Evolutionary conservation across 371 early-diverging fungal genomes (phyloP), one percentile per base, ranked within the genome.

Genomic region (Mucor ambiguus): DNA sequence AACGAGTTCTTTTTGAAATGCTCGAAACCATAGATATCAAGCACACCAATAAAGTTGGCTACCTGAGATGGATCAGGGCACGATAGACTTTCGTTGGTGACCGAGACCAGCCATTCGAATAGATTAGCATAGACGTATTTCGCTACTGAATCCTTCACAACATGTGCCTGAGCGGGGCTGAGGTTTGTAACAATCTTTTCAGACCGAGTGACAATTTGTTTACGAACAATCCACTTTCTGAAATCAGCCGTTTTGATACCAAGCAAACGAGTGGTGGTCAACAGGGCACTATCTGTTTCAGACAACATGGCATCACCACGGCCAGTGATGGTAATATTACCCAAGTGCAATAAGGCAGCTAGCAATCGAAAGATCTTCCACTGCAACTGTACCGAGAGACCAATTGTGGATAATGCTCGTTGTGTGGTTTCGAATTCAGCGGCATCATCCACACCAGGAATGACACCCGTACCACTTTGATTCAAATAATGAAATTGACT

Each of bases 1-100:
- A 99, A 99, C 7, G 96, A 95, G 80, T 99, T 99, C 82, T 90
- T 92, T 77, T 95, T 88, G 73, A 98, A 98, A 70, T 98, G 98
- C 81, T 95, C 95, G 82, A 96, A 95, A 62, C 99, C 96, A 77
- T 95, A 95, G 80, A 97, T 93, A 92, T 99, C 95, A 69, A 98
- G 85, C 4, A 98, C 96, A 76, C 97, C 98, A 68, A 97, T 97
- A 72, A 97, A 97, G 38, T 80, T 84, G 10, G 73, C 49, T 2
- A 77, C 76, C 5, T 57, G 63, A 12, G 81, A 86, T 8, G 87
- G 81, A 30, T 77, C 70, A 10, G 71, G 62, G 30, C 86, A 82
- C 38, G 86, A 83, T 48, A 96, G 81, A 71, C 92, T 92, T 32
- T 82, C 81, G 73, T 97, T 97, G 68, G 90, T 90, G 44, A 91